Base-by-base conservation (phyloP, 805 yeast species). In the Grigorovia yakushimaensis region DNA sequence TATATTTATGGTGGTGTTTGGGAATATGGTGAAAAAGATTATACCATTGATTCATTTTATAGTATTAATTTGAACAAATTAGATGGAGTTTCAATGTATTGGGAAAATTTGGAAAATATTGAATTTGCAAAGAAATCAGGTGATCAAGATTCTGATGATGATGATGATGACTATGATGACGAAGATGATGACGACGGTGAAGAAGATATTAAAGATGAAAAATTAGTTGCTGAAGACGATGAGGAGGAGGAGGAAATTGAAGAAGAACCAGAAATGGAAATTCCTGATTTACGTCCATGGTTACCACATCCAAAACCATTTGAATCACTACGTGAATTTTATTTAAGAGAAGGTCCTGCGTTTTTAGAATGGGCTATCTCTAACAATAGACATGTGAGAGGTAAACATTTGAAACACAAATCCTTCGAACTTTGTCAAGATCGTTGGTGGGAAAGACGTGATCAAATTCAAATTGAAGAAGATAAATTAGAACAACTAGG, bases 401-500 rank as follows among this genome's bases (percentile, higher is more conserved):
- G 96, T 46, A 91, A 91, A 64, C 82, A 85, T 59, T 74, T 91
- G 65, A 89, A 91, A 69, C 82, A 83, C 47, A 84, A 86, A 41
- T 83, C 97, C 0, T 91, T 91, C 61, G 96, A 88, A 52, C 68
- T 91, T 51, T 84, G 93, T 64, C 95, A 89, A 66, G 91, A 84
- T 54, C 79, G 98, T 69, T 91, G 95, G 93, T 91, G 98, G 98
- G 98, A 91, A 64, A 84, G 98, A 70, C 81, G 97, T 69, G 98
- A 91, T 57, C 91, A 82, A 58, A 82, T 91, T 21, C 81, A 94
- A 62, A 75, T 79, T 39, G 84, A 86, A 44, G 98, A 91, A 68
- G 98, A 91, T 56, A 79, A 81, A 60, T 68, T 86, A 56, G 97
- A 91, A 66, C 96, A 88, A 56, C 60, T 84, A 64, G 95, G 95